These are phyloP conservation scores for Daldinia concentrica DNA, from an alignment of 495 filamentous ascomycete species.

Conservation along the genomic window DNA sequence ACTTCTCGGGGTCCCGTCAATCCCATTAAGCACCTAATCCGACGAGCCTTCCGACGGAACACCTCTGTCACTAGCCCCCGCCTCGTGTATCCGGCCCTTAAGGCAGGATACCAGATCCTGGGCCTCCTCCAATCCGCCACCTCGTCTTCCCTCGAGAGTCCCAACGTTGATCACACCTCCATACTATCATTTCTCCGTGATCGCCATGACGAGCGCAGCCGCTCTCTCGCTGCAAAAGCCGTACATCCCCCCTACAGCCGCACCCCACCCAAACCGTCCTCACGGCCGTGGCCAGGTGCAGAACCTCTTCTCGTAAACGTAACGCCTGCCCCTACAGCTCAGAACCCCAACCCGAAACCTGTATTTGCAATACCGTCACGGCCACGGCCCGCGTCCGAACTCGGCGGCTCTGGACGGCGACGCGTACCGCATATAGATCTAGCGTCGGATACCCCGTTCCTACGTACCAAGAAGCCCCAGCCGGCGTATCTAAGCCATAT, in stretches of 20 bases:
- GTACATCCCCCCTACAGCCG: constrained; percentile 25
- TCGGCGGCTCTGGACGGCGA: constrained; percentile 60
- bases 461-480: constrained; percentile 77
- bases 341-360: constrained; percentile 50
- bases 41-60: constrained; percentile 68
- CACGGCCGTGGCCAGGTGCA: constrained; percentile 32
- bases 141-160: constrained; percentile 5
- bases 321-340: constrained; percentile 33
- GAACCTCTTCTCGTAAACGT: constrained; percentile 49
- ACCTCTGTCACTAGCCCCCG: constrained; percentile 62
- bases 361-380: constrained; percentile 53
- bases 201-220: constrained; percentile 44
- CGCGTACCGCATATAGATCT: constrained; percentile 68
- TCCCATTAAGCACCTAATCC: constrained; percentile 55
- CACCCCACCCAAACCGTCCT: constrained; percentile 8
- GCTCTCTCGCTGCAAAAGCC: constrained; percentile 33
- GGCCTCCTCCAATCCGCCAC: constrained; percentile 20
- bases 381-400: constrained; percentile 53
- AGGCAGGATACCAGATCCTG: constrained; percentile 72
- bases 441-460: constrained; percentile 70
- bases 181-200: constrained; percentile 49
- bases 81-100: constrained; percentile 63
- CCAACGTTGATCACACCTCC: constrained; percentile 40
- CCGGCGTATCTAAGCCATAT: constrained; percentile 64
- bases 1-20: constrained; percentile 53